phyloP scores from a whole-genome alignment of 2,329 filamentous ascomycete genomes.

The Penicillium sp. region DNA sequence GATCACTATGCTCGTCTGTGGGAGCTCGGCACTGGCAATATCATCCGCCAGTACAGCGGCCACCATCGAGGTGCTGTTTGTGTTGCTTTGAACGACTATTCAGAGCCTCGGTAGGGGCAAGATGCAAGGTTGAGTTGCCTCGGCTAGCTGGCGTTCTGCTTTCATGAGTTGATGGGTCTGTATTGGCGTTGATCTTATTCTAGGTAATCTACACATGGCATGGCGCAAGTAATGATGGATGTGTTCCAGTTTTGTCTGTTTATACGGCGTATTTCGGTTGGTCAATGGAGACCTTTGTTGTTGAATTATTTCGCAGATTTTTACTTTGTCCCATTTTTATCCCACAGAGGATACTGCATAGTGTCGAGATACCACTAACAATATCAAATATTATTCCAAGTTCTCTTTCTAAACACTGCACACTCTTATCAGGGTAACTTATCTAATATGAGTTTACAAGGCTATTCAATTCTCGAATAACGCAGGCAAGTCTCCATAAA shows the following conservation, averaged over 20 bases:
- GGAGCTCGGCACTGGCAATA: slow-evolving; percentile 82
- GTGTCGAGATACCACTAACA: background rate
- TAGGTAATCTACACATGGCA: slow-evolving; percentile 13
- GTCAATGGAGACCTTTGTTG: background rate
- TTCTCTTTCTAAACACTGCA: background rate
- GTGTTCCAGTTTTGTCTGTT: background rate
- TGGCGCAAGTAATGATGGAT: slow-evolving; percentile 1
- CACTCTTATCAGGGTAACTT: background rate
- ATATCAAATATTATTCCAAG: background rate
- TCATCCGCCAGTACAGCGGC: slow-evolving; percentile 93
- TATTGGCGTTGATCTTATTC: slow-evolving; percentile 2
- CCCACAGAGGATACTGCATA: slow-evolving; percentile 1
- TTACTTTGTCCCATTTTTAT: background rate
- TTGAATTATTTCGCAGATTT: background rate
- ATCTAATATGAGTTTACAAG: background rate
- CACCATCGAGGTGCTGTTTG: slow-evolving; percentile 91
- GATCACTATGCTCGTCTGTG: slow-evolving; percentile 91
- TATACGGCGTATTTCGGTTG: background rate
- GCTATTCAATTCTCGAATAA: background rate
- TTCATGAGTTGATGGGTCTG: slow-evolving; percentile 1
- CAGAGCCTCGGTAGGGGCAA: slow-evolving; percentile 41
- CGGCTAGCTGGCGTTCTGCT: background rate
- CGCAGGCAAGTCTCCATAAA: background rate
- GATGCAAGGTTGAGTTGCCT: background rate
- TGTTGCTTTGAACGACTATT: slow-evolving; percentile 86